Conservation (phyloP, 225 moss, liverwort and hornwort genomes). For the Pseudoscleropodium purum region DNA sequence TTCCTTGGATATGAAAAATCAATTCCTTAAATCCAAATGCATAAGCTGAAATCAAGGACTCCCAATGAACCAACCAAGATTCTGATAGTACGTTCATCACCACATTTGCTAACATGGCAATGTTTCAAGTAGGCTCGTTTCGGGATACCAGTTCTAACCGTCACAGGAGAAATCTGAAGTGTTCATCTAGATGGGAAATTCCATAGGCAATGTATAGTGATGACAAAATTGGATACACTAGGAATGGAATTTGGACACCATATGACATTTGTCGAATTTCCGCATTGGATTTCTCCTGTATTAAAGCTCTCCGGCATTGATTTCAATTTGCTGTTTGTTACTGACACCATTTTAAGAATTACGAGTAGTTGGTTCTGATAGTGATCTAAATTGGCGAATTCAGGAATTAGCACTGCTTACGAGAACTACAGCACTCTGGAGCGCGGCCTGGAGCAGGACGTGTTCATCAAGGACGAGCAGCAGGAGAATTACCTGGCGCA, state of each 20-base stretch:
- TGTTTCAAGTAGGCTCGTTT: neutral
- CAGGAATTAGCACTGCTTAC: slow-evolving; percentile 73
- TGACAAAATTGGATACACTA: neutral
- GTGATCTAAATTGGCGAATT: neutral
- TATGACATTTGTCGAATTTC: neutral
- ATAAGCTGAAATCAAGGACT: too few species aligned
- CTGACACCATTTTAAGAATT: neutral
- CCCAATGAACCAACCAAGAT: neutral
- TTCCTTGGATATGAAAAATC: too few species aligned
- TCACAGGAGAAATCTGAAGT: neutral
- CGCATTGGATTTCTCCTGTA: neutral
- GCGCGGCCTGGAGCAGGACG: slow-evolving; percentile 54
- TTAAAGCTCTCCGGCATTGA: neutral
- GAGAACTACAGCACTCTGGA: slow-evolving; percentile 50
- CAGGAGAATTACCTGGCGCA: slow-evolving; percentile 57
- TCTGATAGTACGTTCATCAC: neutral
- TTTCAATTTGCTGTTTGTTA: neutral
- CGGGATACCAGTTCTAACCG: neutral
- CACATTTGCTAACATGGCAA: too few species aligned
- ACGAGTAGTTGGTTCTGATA: neutral
- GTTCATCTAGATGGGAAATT: neutral
- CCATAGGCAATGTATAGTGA: neutral
- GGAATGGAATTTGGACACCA: neutral
- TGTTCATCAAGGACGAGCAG: slow-evolving; percentile 52
- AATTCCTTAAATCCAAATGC: neutral